Base-by-base conservation (phyloP, 306 rosid genomes). In the Pyrus pyrifolia region DNA sequence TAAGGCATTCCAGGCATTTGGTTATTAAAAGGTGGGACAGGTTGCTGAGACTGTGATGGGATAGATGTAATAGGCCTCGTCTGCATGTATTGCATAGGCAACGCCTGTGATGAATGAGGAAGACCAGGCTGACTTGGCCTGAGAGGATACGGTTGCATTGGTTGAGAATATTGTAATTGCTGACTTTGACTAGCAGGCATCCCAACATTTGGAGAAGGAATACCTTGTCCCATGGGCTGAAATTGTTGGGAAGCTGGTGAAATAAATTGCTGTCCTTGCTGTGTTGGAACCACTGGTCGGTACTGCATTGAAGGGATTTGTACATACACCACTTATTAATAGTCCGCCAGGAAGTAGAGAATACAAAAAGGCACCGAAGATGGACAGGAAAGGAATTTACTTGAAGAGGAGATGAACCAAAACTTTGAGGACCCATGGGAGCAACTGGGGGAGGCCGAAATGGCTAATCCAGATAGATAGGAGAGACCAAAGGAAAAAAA, bases 101-200 rank as follows among this genome's bases (percentile, higher is more conserved):
- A 65, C 67, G 87, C 77, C 87, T 91, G 98, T 22, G 96, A 82
- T 17, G 91, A 87, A 52, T 95, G 87, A 42, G 82, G 82, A 69
- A 86, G 93, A 77, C 87, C 83, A 9, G 92, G 91, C 71, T 86
- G 97, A 80, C 83, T 80, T 74, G 93, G 99, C 80, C 97, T 89
- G 66, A 84, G 83, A 75, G 86, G 75, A 76, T 90, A 85, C 81
- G 90, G 97, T 81, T 86, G 97, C 96, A 90, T 85, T 57, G 88
- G 87, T 85, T 94, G 98, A 74, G 96, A 86, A 85, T 80, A 95
- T 76, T 90, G 97, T 80, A 85, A 75, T 33, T 86, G 96, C 85
- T 89, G 97, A 80, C 88, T 79, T 79, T 89, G 98, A 79, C 70
- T 81, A 79, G 78, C 76, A 68, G 93, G 85, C 89, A 88, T 86